A percentile compares a stretch with the other conserved stretches of the same genome.
phyloP scores from a whole-genome alignment of 2,329 filamentous ascomycete species.

The Colletotrichum magnum region DNA sequence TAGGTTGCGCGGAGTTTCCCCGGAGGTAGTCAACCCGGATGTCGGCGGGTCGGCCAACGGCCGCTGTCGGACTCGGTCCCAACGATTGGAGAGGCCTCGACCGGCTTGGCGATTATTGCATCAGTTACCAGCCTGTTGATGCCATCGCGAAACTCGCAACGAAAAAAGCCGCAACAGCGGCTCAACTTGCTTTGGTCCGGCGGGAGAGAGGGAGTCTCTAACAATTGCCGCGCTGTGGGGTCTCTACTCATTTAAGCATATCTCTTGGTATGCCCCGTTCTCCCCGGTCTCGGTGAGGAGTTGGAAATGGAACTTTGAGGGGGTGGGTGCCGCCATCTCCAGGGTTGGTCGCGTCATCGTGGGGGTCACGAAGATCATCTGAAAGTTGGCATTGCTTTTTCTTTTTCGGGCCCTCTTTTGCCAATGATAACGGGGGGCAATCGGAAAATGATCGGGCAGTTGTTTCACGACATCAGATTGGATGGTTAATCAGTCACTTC shows the following conservation, averaged over 20 bases:
- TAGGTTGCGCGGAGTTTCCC: background rate
- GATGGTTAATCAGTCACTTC: background rate
- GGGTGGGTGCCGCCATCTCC: slow-evolving; percentile 20
- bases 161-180: background rate
- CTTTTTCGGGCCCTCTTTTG: no score
- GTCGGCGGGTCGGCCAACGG: background rate
- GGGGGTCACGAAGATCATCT: background rate
- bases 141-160: background rate
- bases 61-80: background rate
- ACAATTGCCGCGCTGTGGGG: background rate
- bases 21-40: background rate
- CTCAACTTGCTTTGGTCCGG: no score
- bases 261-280: background rate
- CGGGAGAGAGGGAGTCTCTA: background rate
- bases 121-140: background rate
- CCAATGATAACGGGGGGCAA: no score
- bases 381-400: no score
- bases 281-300: background rate
- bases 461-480: no score
- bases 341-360: slow-evolving; percentile 17
- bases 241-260: background rate
- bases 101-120: slow-evolving; percentile 8
- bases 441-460: no score
- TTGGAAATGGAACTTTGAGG: background rate
- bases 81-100: background rate